Conservation (phyloP, 176 grass and related monocot genomes). For the Oryza punctata region DNA sequence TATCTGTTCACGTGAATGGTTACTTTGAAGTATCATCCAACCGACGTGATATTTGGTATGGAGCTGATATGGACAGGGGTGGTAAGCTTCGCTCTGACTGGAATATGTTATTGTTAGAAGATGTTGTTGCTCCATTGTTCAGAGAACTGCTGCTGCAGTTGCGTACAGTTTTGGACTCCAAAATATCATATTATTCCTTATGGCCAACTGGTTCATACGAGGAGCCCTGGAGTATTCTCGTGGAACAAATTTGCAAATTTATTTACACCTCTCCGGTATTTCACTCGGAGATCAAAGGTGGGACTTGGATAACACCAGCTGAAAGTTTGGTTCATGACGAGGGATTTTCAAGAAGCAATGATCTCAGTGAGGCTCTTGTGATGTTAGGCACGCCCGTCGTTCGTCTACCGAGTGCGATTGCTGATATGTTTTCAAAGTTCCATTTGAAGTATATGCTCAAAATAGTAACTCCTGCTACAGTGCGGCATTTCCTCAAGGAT, state of each 20-base stretch:
- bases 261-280: constrained; percentile 77
- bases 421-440: constrained; percentile 76
- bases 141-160: constrained; percentile 70
- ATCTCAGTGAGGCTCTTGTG: constrained; percentile 80
- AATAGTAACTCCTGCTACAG: constrained; percentile 62
- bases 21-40: constrained; percentile 99
- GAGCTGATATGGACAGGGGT: constrained; percentile 96
- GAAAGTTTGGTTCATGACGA: constrained; percentile 81
- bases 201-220: constrained; percentile 90
- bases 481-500: constrained; percentile 69
- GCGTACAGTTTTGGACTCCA: constrained; percentile 51
- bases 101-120: constrained; percentile 86
- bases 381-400: constrained; percentile 68
- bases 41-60: constrained; percentile 94
- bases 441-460: constrained; percentile 51
- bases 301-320: constrained; percentile 78
- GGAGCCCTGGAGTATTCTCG: constrained; percentile 92
- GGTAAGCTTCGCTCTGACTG: constrained; percentile 98
- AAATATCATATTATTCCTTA: constrained; percentile 73
- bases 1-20: constrained; percentile 96
- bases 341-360: constrained; percentile 59
- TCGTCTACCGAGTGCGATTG: constrained; percentile 49
- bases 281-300: constrained; percentile 63
- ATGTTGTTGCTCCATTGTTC: constrained; percentile 78
- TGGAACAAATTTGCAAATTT: constrained; percentile 74